Evolutionary conservation across 2,329 filamentous ascomycete genomes (phyloP).

Genomic region (Cercospora janseana): DNA sequence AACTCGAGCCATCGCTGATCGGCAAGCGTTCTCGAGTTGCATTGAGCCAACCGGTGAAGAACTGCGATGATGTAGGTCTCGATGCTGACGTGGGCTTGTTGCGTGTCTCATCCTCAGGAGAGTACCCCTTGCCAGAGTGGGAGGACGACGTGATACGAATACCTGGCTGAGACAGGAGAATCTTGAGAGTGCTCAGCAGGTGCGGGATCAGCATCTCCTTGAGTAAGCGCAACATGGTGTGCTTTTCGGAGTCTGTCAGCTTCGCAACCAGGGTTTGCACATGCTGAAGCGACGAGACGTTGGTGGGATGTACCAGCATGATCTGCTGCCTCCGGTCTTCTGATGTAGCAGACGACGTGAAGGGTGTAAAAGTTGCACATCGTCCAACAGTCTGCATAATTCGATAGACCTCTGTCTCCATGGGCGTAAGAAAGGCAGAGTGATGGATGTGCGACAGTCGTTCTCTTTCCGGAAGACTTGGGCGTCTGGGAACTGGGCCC

Average conservation of each 20-base stretch:
- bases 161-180: constrained; percentile 2
- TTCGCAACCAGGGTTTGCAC: constrained; percentile 1
- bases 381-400: constrained; percentile 8
- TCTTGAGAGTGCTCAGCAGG: not conserved
- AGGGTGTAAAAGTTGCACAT: constrained; percentile 12
- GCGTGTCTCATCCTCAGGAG: not conserved
- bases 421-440: constrained; percentile 6
- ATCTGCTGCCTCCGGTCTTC: constrained; percentile 4
- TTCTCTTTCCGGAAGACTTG: constrained; percentile 3
- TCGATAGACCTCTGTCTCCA: constrained; percentile 10
- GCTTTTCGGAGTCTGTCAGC: constrained; percentile 3
- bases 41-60: constrained; percentile 1
- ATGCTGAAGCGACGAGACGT: constrained; percentile 1
- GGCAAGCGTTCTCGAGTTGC: not conserved
- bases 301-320: constrained; percentile 10
- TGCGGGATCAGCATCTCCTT: not conserved
- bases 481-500: constrained; percentile 5
- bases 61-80: constrained; percentile 1
- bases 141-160: constrained; percentile 8
- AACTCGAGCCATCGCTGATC: not conserved
- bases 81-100: not conserved
- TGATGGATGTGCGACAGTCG: not conserved
- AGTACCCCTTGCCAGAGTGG: not conserved
- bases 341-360: constrained; percentile 1
- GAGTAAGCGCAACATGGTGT: not conserved